Percentiles rank a stretch among this genome's conserved stretches.
These are phyloP conservation scores for Madurella mycetomatis DNA, from an alignment of 2,329 filamentous ascomycete genomes.

Conservation along the genomic window DNA sequence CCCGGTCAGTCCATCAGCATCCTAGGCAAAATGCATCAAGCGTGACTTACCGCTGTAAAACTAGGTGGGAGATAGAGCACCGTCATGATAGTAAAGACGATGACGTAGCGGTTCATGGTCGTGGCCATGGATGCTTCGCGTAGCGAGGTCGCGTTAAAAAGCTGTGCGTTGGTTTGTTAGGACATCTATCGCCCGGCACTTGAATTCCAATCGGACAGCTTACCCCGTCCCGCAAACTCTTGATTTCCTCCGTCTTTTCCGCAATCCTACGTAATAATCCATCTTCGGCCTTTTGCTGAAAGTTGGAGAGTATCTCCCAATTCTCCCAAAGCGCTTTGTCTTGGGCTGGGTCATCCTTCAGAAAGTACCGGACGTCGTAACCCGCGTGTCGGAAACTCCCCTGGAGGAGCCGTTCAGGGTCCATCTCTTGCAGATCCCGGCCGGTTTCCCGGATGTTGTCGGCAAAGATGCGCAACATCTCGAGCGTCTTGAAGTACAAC, in stretches of 20 bases:
- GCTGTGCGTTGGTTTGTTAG: not conserved
- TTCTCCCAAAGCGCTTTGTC: slow-evolving; percentile 8
- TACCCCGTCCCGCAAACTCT: slow-evolving; percentile 13
- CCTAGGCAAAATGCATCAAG: no score
- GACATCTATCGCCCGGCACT: not conserved
- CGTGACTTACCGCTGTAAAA: slow-evolving; percentile 3
- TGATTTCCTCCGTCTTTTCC: slow-evolving; percentile 13
- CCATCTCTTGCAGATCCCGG: slow-evolving; percentile 1
- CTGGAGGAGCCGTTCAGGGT: not conserved
- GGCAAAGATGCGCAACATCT: slow-evolving; percentile 8
- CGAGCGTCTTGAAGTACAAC: slow-evolving; percentile 10
- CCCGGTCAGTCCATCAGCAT: no score
- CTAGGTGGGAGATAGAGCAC: slow-evolving; percentile 9
- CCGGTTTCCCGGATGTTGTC: slow-evolving; percentile 7
- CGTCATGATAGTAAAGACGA: slow-evolving; percentile 16
- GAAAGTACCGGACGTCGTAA: not conserved
- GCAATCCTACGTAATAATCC: slow-evolving; percentile 1
- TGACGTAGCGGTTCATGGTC: slow-evolving; percentile 13
- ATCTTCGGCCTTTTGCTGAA: not conserved
- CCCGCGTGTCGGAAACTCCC: not conserved
- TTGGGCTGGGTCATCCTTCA: not conserved
- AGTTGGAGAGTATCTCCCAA: slow-evolving; percentile 6
- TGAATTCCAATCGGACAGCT: not conserved
- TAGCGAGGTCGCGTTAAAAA: slow-evolving; percentile 15
- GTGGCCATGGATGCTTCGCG: slow-evolving; percentile 11